A percentile compares a stretch with the other conserved stretches of the same genome.
phyloP scores from a whole-genome alignment of 805 yeast genomes.

The Clavispora phyllophila region DNA sequence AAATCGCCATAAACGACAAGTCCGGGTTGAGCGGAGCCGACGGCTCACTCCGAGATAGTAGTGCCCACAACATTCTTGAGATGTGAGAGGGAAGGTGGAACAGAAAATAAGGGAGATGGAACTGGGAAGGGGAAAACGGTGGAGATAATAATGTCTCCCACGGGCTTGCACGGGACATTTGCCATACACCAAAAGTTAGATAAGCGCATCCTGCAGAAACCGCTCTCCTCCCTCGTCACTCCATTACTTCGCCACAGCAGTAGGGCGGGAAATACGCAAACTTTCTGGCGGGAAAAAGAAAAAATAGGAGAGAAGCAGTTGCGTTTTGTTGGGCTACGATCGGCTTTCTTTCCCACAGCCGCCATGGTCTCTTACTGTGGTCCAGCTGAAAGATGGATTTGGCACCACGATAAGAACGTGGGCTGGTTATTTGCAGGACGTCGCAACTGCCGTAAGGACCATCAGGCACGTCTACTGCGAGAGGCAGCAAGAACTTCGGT shows the following conservation, averaged over 20 bases:
- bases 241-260: neutral
- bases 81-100: neutral
- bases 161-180: neutral
- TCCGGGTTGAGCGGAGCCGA: slow-evolving; percentile 11
- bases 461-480: no score
- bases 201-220: neutral
- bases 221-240: neutral
- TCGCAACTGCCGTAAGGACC: no score
- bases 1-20: slow-evolving; percentile 38
- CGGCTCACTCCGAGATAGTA: slow-evolving; percentile 1
- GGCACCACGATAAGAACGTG: neutral
- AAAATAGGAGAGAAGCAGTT: no score
- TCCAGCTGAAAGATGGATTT: neutral
- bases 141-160: neutral
- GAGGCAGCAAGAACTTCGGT: no score
- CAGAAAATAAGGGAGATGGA: neutral
- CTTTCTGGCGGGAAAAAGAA: neutral
- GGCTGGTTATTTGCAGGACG: neutral
- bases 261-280: neutral
- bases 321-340: no score
- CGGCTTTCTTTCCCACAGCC: no score
- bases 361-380: no score
- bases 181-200: neutral
- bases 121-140: neutral
- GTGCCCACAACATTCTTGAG: neutral